phyloP scores from a whole-genome alignment of 208 protist species.

The Naegleria fowleri region DNA sequence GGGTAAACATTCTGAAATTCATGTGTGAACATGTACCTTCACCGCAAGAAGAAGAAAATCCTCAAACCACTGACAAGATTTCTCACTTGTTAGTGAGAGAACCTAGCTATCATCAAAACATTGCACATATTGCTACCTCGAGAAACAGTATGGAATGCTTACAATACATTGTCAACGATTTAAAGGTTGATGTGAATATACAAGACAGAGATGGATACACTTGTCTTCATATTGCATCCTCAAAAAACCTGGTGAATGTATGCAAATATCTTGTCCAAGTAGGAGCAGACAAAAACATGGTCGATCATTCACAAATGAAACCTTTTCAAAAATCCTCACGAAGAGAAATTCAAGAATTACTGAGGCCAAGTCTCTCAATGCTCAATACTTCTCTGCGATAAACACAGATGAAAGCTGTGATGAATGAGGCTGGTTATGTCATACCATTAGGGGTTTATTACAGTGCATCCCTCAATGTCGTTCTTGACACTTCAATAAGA shows the following conservation, averaged over 20 bases:
- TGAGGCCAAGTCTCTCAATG: too few relatives aligned
- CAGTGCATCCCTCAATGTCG: too few relatives aligned
- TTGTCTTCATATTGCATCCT: not conserved
- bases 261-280: not conserved
- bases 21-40: too few relatives aligned
- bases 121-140: not conserved
- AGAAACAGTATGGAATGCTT: not conserved
- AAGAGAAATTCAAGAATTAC: too few relatives aligned
- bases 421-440: too few relatives aligned
- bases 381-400: too few relatives aligned
- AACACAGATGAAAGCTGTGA: too few relatives aligned
- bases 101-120: not conserved
- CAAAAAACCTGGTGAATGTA: not conserved
- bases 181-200: not conserved
- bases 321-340: not conserved
- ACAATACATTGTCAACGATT: not conserved
- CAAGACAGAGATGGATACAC: not conserved
- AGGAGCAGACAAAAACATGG: not conserved
- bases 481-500: too few relatives aligned
- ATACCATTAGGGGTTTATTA: too few relatives aligned
- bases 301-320: not conserved
- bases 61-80: not conserved
- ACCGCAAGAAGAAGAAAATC: too few relatives aligned
- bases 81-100: not conserved
- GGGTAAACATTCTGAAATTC: too few relatives aligned